Evolutionary conservation across 2,329 filamentous ascomycete species (phyloP).

Genomic region (Claviceps paspali): DNA sequence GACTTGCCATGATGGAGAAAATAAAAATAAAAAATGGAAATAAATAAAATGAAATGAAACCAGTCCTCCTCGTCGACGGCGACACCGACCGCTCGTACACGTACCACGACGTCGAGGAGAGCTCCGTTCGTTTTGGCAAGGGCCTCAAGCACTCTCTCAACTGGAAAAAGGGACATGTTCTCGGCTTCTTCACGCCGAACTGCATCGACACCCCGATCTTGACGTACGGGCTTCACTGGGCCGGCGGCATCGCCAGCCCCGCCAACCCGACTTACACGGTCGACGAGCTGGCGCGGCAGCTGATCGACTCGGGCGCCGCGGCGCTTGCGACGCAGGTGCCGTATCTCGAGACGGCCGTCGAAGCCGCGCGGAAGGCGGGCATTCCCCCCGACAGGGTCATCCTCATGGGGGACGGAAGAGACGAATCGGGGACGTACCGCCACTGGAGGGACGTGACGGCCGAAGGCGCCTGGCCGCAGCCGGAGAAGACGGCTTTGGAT

Average conservation of each 20-base stretch:
- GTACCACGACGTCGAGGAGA: slow-evolving; percentile 47
- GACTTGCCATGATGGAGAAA: no score
- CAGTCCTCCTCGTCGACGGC: slow-evolving; percentile 66
- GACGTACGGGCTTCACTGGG: slow-evolving; percentile 69
- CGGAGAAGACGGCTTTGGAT: slow-evolving; percentile 42
- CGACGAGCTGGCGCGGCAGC: slow-evolving; percentile 71
- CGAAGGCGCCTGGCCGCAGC: slow-evolving; percentile 37
- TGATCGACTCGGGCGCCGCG: slow-evolving; percentile 62
- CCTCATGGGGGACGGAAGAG: slow-evolving; percentile 54
- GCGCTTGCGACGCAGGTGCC: slow-evolving; percentile 59
- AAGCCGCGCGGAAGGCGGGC: slow-evolving; percentile 55
- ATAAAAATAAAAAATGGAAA: no score
- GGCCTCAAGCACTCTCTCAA: slow-evolving; percentile 60
- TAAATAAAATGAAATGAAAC: no score
- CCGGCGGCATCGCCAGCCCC: slow-evolving; percentile 67
- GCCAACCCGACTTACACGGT: slow-evolving; percentile 79
- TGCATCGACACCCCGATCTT: slow-evolving; percentile 66
- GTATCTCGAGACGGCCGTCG: slow-evolving; percentile 46
- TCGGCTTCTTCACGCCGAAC: slow-evolving; percentile 74
- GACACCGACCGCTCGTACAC: slow-evolving; percentile 56
- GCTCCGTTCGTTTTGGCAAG: slow-evolving; percentile 62
- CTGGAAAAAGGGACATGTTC: slow-evolving; percentile 72
- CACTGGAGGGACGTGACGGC: slow-evolving; percentile 59
- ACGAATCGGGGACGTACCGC: slow-evolving; percentile 42
- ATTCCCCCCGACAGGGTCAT: slow-evolving; percentile 59